Evolutionary conservation across 2,329 filamentous ascomycete species (phyloP), one percentile per base, ranked within the genome.

Genomic region (Pyrenochaeta sp.): DNA sequence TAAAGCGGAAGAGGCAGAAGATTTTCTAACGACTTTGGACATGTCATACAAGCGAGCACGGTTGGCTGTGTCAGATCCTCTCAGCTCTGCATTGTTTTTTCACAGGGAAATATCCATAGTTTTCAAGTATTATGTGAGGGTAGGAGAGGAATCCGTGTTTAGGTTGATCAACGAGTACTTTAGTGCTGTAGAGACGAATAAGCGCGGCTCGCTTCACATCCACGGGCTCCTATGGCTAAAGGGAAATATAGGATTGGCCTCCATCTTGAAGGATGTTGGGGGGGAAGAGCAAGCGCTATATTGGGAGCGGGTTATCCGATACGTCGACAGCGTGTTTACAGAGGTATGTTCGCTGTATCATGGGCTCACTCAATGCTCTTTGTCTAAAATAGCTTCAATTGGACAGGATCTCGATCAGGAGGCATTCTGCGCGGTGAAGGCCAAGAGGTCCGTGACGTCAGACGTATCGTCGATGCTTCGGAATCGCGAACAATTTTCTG

Each of bases 71-170:
- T 44, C 27, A n/a, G 41, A 44, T 31, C 41, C 41, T 29, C 41
- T 44, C 17, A 44, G 41, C 27, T 44, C 41, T 3, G 41, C 41
- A 5, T 31, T 44, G 27, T 44, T 44, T n/a, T 44, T 44, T 20
- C 27, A 44, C n/a, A 44, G 41, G 41, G 41, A 44, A 31, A 44
- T 44, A 3, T 44, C 41, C 4, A 44, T 44, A 20, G 29, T 44
- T 15, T 44, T 44, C 14, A 44, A 29, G 23, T n/a, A 44, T 44
- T 47, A 47, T 17, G 44, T 47, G 44, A 47, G 39, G 15, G 29
- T 47, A 37, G 44, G 44, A 39, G 44, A 37, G 31, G 27, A 33
- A 5, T 47, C 31, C 39, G 44, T 47, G 44, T 47, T 47, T 20
- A 15, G 33, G 10, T 17, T 29, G 5, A 37, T 47, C 31, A 47